Evolutionary conservation across 2,329 filamentous ascomycete species (phyloP).

Genomic region (Botrytis squamosa): DNA sequence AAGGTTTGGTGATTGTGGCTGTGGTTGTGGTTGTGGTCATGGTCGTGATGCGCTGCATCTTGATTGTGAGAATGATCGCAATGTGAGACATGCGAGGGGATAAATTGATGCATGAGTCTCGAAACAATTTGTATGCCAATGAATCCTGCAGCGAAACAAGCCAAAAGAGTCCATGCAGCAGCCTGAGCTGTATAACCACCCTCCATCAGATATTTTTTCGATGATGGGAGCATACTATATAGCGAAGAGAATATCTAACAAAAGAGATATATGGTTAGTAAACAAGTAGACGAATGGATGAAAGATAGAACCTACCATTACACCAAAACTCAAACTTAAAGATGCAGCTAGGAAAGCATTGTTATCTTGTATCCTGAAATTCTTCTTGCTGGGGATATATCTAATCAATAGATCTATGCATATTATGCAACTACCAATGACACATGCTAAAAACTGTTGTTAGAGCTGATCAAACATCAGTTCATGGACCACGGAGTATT

Average conservation of each 20-base stretch:
- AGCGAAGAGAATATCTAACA: constrained; percentile 84
- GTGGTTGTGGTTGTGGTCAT: constrained; percentile 28
- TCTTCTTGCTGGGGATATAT: constrained; percentile 67
- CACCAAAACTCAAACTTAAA: constrained; percentile 88
- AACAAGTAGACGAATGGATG: not conserved
- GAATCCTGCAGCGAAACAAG: constrained; percentile 69
- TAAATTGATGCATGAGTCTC: constrained; percentile 67
- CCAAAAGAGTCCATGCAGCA: constrained; percentile 69
- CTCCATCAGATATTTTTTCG: constrained; percentile 71
- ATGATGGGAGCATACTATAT: constrained; percentile 89
- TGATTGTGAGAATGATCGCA: constrained; percentile 72
- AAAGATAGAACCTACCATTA: constrained; percentile 69
- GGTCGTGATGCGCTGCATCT: constrained; percentile 45
- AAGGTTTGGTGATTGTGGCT: constrained; percentile 24
- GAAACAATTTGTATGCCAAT: constrained; percentile 74
- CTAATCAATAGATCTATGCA: constrained; percentile 79
- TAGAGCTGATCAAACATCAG: not conserved
- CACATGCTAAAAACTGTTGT: constrained; percentile 49
- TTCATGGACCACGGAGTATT: not conserved
- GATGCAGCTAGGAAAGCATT: constrained; percentile 85
- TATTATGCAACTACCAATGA: constrained; percentile 78
- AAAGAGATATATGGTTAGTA: not conserved
- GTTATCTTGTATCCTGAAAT: constrained; percentile 87
- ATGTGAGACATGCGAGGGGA: constrained; percentile 77
- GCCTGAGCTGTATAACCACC: constrained; percentile 64